phyloP scores from a whole-genome alignment of 208 protist genomes.

The Trypanosoma platydactyli region DNA sequence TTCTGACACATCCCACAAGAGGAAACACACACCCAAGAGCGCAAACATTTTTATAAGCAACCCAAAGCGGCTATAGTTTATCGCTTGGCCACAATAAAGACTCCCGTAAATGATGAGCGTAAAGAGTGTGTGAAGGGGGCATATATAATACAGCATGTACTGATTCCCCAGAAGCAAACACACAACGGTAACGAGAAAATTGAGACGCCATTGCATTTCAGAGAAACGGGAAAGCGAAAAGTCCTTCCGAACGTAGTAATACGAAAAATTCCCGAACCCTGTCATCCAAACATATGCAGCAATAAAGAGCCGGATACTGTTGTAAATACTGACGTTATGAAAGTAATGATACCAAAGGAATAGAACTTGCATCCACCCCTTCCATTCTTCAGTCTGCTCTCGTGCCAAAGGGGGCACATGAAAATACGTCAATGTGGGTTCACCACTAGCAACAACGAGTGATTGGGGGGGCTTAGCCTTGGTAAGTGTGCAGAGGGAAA shows the following conservation, averaged over 20 bases:
- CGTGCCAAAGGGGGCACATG: constrained; percentile 49
- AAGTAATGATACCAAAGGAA: constrained; percentile 92
- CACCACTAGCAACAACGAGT: constrained; percentile 4
- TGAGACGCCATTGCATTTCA: constrained; percentile 78
- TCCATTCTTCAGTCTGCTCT: constrained; percentile 92
- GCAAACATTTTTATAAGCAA: constrained; percentile 42
- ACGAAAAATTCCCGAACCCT: constrained; percentile 90
- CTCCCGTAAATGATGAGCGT: constrained; percentile 63
- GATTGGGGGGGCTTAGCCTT: constrained; percentile 12
- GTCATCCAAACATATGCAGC: constrained; percentile 91
- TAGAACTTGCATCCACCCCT: constrained; percentile 89
- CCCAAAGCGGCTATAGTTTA: constrained; percentile 29
- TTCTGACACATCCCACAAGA: constrained; percentile 62
- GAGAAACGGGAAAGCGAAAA: constrained; percentile 54
- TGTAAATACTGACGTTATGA: constrained; percentile 68
- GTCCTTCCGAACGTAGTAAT: constrained; percentile 78
- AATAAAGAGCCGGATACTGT: constrained; percentile 87
- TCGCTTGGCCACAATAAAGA: constrained; percentile 28
- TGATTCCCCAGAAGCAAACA: constrained; percentile 61
- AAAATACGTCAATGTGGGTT: constrained; percentile 1
- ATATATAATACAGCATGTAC: constrained; percentile 94
- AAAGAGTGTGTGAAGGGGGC: constrained; percentile 86
- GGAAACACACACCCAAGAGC: constrained; percentile 30
- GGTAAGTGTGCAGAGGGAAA: constrained; percentile 30
- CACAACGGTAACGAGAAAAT: constrained; percentile 68